Conservation (phyloP, 129 eudicot genomes). For the Solidago caesia region DNA sequence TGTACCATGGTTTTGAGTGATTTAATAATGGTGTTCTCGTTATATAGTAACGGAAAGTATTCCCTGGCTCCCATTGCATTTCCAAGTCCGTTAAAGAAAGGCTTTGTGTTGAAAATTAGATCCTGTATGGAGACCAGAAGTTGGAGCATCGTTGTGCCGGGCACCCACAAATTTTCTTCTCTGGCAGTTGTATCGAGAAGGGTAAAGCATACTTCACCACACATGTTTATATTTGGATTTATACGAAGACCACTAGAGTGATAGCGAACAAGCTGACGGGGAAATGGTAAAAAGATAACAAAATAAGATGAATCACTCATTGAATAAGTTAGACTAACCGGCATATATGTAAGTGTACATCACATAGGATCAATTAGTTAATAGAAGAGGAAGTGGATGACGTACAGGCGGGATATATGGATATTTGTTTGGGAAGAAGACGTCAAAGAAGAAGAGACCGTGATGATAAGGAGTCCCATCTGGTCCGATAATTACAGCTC, state of each 20-base stretch:
- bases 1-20: neutral
- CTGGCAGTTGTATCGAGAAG: neutral
- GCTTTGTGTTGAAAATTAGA: neutral
- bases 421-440: neutral
- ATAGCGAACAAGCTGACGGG: neutral
- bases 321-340: neutral
- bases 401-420: neutral
- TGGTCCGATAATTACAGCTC: neutral
- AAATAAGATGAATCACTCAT: neutral
- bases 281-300: no score
- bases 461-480: neutral
- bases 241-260: neutral
- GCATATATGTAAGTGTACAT: neutral
- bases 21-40: neutral
- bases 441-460: neutral
- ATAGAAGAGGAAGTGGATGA: neutral
- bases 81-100: neutral
- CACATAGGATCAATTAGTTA: neutral
- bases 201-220: neutral
- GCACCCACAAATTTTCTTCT: neutral
- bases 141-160: neutral
- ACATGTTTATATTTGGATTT: neutral
- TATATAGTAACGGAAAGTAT: neutral
- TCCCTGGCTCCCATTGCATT: neutral
- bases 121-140: neutral